Evolutionary conservation across 2,329 filamentous ascomycete genomes (phyloP).

Genomic region (Xylaria polymorpha): DNA sequence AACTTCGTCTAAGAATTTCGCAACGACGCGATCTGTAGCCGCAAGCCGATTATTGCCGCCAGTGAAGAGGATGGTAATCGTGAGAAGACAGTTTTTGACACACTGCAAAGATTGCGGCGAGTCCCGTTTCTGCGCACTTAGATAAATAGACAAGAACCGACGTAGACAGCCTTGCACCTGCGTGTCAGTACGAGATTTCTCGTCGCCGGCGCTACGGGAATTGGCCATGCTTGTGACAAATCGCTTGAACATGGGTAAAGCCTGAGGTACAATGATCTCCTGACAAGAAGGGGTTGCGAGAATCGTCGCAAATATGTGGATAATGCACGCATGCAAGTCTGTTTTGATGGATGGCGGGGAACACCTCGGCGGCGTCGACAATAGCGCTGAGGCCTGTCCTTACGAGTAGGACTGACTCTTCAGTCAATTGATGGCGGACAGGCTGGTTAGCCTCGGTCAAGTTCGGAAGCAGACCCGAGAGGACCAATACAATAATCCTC

Average conservation of each 20-base stretch:
- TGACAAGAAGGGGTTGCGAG: conserved; percentile 89
- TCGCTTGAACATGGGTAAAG: conserved; percentile 89
- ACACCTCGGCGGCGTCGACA: conserved; percentile 94
- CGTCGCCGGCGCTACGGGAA: conserved; percentile 53
- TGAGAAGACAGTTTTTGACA: conserved; percentile 92
- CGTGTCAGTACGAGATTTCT: conserved; percentile 64
- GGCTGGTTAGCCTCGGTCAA: conserved; percentile 73
- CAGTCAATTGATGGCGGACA: conserved; percentile 81
- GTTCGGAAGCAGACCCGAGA: conserved; percentile 88
- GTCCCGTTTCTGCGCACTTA: conserved; percentile 80
- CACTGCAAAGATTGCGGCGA: conserved; percentile 80
- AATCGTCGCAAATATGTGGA: conserved; percentile 96
- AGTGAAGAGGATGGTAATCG: conserved; percentile 89
- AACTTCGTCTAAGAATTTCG: conserved; percentile 81
- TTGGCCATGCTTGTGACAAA: conserved; percentile 82
- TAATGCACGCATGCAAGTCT: conserved; percentile 93
- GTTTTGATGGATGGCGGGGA: conserved; percentile 95
- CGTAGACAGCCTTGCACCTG: conserved; percentile 86
- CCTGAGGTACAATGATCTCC: conserved; percentile 86
- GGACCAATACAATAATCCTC: conserved; percentile 91
- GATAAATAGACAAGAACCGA: conserved; percentile 83
- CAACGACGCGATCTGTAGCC: conserved; percentile 78
- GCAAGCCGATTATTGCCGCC: conserved; percentile 79
- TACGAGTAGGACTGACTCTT: conserved; percentile 86
- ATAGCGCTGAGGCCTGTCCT: conserved; percentile 85